phyloP scores from a whole-genome alignment of 352 stramenopile species.

The Phytophthora lateralis region DNA sequence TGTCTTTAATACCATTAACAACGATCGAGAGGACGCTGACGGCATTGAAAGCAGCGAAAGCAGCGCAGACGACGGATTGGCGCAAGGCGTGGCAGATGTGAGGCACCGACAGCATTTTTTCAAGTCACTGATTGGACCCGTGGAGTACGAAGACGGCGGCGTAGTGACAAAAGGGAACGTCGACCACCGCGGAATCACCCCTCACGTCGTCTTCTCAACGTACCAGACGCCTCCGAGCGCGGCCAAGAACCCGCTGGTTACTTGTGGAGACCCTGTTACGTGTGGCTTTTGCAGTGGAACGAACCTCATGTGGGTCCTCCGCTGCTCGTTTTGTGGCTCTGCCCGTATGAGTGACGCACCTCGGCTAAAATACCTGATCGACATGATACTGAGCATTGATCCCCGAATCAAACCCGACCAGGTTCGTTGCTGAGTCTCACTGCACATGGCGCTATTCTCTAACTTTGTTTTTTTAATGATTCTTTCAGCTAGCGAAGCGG shows the following conservation, averaged over 20 bases:
- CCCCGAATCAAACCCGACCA: conserved; percentile 59
- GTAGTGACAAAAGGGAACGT: conserved; percentile 49
- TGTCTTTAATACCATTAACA: conserved; percentile 21
- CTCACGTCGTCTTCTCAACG: conserved; percentile 66
- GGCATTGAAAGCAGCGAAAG: conserved; percentile 23
- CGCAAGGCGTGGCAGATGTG: conserved; percentile 19
- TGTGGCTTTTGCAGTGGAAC: conserved; percentile 79
- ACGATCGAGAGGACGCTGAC: conserved; percentile 9
- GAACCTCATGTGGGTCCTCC: conserved; percentile 71
- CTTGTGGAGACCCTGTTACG: conserved; percentile 30
- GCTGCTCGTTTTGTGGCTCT: conserved; percentile 75
- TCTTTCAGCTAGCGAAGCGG: conserved; percentile 59
- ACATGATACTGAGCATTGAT: conserved; percentile 80
- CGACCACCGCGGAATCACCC: conserved; percentile 66
- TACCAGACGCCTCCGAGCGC: conserved; percentile 60
- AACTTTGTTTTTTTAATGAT: not conserved
- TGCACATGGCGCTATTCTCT: not conserved
- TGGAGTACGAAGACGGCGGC: conserved; percentile 52
- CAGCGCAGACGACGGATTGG: conserved; percentile 12
- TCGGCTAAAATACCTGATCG: conserved; percentile 75
- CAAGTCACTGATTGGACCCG: conserved; percentile 27
- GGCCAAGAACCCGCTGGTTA: conserved; percentile 44
- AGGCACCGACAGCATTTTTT: conserved; percentile 32
- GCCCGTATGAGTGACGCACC: conserved; percentile 74
- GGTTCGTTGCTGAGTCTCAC: conserved; percentile 25